These are phyloP conservation scores for Vicia sativa DNA, from an alignment of 306 rosid genomes.

Conservation along the genomic window DNA sequence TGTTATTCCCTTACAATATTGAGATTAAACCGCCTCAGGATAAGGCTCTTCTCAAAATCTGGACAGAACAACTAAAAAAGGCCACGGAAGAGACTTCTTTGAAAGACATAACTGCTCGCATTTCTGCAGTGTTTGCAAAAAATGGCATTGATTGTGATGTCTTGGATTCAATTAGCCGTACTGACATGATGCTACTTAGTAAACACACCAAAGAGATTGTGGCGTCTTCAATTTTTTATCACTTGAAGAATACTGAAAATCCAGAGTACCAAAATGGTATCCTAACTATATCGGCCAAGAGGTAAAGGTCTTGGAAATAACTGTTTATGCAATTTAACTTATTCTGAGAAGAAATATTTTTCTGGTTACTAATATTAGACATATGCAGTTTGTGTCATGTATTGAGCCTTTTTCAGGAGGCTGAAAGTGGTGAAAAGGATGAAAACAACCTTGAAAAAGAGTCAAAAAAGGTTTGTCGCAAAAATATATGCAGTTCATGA, in stretches of 20 bases:
- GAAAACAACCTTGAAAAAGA: slow-evolving; percentile 58
- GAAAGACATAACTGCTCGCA: slow-evolving; percentile 75
- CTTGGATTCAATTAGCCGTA: slow-evolving; percentile 60
- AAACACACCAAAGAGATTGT: slow-evolving; percentile 72
- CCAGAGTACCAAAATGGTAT: slow-evolving; percentile 88
- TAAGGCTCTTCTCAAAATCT: slow-evolving; percentile 52
- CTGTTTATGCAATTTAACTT: slow-evolving; percentile 18
- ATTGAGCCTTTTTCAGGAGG: slow-evolving; percentile 76
- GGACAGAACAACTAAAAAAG: slow-evolving; percentile 70
- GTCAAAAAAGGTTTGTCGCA: slow-evolving; percentile 56
- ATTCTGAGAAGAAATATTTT: slow-evolving; percentile 1
- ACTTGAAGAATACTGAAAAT: slow-evolving; percentile 64
- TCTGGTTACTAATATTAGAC: slow-evolving; percentile 37
- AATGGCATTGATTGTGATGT: slow-evolving; percentile 79
- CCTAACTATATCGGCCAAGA: slow-evolving; percentile 73
- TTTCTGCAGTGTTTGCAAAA: slow-evolving; percentile 74
- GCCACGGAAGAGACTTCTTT: slow-evolving; percentile 62
- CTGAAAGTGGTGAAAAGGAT: slow-evolving; percentile 49
- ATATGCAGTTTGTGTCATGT: slow-evolving; percentile 85
- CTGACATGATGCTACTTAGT: slow-evolving; percentile 63
- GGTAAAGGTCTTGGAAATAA: slow-evolving; percentile 49
- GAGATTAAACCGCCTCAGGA: slow-evolving; percentile 70
- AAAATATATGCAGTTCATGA: background rate
- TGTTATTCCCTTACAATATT: slow-evolving; percentile 68
- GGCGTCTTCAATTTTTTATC: slow-evolving; percentile 70